Evolutionary conservation across 352 stramenopile genomes (phyloP), one percentile per base, ranked within the genome.

Genomic region (Achlya hypogyna): DNA sequence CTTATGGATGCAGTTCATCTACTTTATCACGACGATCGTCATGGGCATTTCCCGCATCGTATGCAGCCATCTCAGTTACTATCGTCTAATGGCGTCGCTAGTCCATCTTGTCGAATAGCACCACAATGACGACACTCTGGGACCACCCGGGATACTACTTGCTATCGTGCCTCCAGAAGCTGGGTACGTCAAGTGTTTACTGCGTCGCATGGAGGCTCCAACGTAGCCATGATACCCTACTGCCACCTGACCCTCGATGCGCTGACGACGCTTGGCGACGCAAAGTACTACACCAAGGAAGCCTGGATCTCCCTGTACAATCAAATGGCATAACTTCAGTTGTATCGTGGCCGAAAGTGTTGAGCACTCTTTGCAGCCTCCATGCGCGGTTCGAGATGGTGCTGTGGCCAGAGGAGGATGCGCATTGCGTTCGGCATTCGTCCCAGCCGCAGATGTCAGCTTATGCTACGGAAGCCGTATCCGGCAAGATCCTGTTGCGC

Each of bases 131-230:
- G 2, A 74, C 76, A 27, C 63, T 88, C 5, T 88, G 81, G 79
- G 73, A 84, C 42, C 40, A 69, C 29, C 35, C 60, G 22, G 75
- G 66, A 1, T 89, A 89, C 47, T 40, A 63, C 8, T 51, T 63
- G 16, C 62, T 87, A 20, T 88, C 79, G 8, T 74, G 70, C 23
- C 54, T 78, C 25, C 81, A 89, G 35, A 89, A 89, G 34, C 69
- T 89, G 0, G 70, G 78, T 87, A 54, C 10, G 70, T 65, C 49
- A 16, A 28, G 14, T 42, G 34, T 14, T 42, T 54, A 16, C 23
- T 54, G 16, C 29, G 23, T 16, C 29, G n/a, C n/a, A n/a, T n/a
- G n/a, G n/a, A n/a, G n/a, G n/a, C n/a, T n/a, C n/a, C n/a, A n/a
- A 34, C 16, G 29, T 54, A 54, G 49, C 29, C 6, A 54, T 54